These are phyloP conservation scores for Alternaria sp. DNA, from an alignment of 2,329 filamentous ascomycete genomes.

Conservation along the genomic window DNA sequence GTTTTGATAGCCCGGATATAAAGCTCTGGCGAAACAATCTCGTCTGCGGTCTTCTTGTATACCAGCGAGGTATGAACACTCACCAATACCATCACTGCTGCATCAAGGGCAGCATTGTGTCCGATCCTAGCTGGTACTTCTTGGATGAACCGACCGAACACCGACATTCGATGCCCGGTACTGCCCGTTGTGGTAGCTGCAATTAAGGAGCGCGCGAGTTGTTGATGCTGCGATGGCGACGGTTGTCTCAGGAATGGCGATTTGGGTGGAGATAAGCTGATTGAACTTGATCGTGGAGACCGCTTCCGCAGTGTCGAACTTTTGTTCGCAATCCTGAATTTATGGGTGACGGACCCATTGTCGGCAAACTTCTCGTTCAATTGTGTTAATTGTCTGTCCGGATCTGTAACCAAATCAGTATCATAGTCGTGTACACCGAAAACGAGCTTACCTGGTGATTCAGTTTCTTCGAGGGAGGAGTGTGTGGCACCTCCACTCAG, in stretches of 20 bases:
- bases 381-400: conserved; percentile 24
- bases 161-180: conserved; percentile 38
- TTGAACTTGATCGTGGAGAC: conserved; percentile 14
- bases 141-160: conserved; percentile 40
- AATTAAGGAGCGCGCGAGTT: conserved; percentile 36
- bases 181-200: conserved; percentile 32
- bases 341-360: conserved; percentile 36
- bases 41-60: conserved; percentile 26
- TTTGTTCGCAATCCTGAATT: conserved; percentile 34
- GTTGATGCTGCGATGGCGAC: conserved; percentile 34
- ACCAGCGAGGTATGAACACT: conserved; percentile 36
- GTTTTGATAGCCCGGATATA: conserved; percentile 41
- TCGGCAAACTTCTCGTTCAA: conserved; percentile 33
- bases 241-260: conserved; percentile 28
- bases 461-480: not conserved
- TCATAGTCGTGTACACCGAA: not conserved
- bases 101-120: conserved; percentile 39
- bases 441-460: conserved; percentile 1
- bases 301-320: conserved; percentile 6
- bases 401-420: conserved; percentile 16
- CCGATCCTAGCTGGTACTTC: conserved; percentile 40
- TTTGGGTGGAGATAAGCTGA: conserved; percentile 18
- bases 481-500: conserved; percentile 10
- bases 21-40: conserved; percentile 34
- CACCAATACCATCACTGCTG: conserved; percentile 39